A percentile compares a stretch with the other conserved stretches of the same genome.
phyloP scores from a whole-genome alignment of 129 eudicot species.

The carrot (Daucus carota) region DH1_v3.0 NC_030383.2:41656501-41657000 shows the following conservation, averaged over 20 bases:
- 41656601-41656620: conserved; percentile 30
- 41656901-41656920: too few relatives aligned
- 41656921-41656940: too few relatives aligned
- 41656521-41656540: conserved; percentile 62
- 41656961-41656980: too few relatives aligned
- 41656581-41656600: conserved; percentile 62
- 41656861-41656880: not conserved
- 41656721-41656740: too few relatives aligned
- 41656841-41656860: not conserved
- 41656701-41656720: not conserved
- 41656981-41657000: too few relatives aligned
- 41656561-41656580: conserved; percentile 70
- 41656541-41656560: conserved; percentile 95
- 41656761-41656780: not conserved
- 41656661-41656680: not conserved
- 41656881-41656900: not conserved
- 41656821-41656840: not conserved
- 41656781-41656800: not conserved
- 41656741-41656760: not conserved
- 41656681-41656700: not conserved
- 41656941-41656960: too few relatives aligned
- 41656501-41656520: conserved; percentile 71
- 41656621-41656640: conserved; percentile 1
- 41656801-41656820: not conserved
- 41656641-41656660: not conserved